Percentiles rank a stretch among this genome's conserved stretches.
Evolutionary conservation across 495 filamentous ascomycete species (phyloP).

Genomic region (Pyrenula aspistea): DNA sequence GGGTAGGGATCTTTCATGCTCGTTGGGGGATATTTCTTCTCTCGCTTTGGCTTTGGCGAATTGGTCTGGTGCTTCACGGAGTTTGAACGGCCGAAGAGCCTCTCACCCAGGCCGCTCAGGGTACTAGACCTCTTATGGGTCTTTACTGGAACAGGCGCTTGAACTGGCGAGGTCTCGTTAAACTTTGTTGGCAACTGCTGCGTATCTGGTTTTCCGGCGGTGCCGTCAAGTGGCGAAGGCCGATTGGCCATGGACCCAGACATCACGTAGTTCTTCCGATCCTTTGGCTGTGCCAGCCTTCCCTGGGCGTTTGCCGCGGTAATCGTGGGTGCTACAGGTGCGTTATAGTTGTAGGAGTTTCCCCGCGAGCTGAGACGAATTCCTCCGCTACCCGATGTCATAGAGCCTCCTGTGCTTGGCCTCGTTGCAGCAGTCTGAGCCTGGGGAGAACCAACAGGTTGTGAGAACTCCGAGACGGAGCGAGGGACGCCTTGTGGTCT

Average conservation of each 20-base stretch:
- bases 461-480: constrained; percentile 41
- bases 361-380: constrained; percentile 61
- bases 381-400: constrained; percentile 53
- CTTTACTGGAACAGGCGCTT: constrained; percentile 31
- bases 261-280: constrained; percentile 61
- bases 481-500: constrained; percentile 36
- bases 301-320: constrained; percentile 86
- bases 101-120: constrained; percentile 65
- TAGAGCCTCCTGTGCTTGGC: constrained; percentile 73
- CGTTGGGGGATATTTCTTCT: constrained; percentile 56
- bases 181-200: constrained; percentile 31
- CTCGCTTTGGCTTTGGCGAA: constrained; percentile 21
- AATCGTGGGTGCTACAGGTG: constrained; percentile 77
- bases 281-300: constrained; percentile 74
- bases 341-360: constrained; percentile 54
- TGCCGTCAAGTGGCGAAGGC: constrained; percentile 47
- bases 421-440: constrained; percentile 42
- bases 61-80: constrained; percentile 57
- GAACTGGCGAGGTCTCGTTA: constrained; percentile 25
- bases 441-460: constrained; percentile 17
- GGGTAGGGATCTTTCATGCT: constrained; percentile 58
- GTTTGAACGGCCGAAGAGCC: constrained; percentile 66
- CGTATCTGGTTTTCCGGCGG: constrained; percentile 50
- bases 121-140: constrained; percentile 90
- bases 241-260: constrained; percentile 24